Conservation (phyloP, 1,284 basidiomycete species). For the Leccinum pallidistipes region DNA sequence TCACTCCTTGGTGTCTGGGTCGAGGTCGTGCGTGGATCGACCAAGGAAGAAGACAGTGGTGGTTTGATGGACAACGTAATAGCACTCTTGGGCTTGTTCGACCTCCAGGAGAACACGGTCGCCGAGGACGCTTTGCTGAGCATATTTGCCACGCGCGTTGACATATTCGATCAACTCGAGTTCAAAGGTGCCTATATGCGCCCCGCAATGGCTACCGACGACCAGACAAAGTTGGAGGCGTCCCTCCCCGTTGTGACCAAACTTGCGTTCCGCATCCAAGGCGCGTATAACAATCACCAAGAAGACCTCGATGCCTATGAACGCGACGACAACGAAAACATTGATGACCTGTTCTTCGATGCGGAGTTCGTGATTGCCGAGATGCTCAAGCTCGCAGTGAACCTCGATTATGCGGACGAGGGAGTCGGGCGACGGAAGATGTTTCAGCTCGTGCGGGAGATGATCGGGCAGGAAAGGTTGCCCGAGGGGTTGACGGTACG, state of each 20-base stretch:
- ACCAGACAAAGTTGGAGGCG: constrained; percentile 70
- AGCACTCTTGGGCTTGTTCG: constrained; percentile 64
- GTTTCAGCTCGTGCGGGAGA: constrained; percentile 84
- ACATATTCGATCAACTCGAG: constrained; percentile 63
- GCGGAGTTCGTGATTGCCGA: constrained; percentile 78
- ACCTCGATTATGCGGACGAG: constrained; percentile 93
- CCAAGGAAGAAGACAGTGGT: constrained; percentile 41
- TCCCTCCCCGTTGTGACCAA: constrained; percentile 88
- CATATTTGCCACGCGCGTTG: constrained; percentile 60
- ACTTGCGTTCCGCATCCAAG: constrained; percentile 85
- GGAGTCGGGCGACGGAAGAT: constrained; percentile 93
- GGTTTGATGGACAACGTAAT: constrained; percentile 49
- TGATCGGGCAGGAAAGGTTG: constrained; percentile 82
- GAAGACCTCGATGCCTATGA: constrained; percentile 50
- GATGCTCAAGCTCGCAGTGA: constrained; percentile 78
- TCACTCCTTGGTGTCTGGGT: constrained; percentile 81
- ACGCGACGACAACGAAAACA: constrained; percentile 53
- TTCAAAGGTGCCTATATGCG: constrained; percentile 64
- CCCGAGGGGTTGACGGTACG: constrained; percentile 79
- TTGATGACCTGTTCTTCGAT: constrained; percentile 42
- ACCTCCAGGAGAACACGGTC: constrained; percentile 57
- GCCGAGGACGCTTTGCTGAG: constrained; percentile 69
- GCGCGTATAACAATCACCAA: constrained; percentile 73
- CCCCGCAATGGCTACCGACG: constrained; percentile 43
- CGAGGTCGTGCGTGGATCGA: constrained; percentile 54